Evolutionary conservation across 805 yeast species (phyloP), one percentile per base, ranked within the genome.

Genomic region (Lipomyces anomalus): DNA sequence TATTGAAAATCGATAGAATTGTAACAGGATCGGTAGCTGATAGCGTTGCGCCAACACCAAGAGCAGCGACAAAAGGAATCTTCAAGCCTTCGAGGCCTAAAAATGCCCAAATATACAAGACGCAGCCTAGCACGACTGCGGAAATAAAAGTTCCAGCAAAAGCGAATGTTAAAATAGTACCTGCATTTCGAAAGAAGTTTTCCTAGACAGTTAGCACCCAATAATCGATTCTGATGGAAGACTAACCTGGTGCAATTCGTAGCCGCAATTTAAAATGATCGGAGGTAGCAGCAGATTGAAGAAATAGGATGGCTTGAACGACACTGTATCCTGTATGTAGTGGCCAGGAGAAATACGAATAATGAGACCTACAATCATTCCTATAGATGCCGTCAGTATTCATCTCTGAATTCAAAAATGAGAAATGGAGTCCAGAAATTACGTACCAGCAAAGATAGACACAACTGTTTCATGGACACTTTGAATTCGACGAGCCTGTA

Each of bases 1-100:
- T 92, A 62, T 90, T 92, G 73, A 92, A 92, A 49, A 92, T 92
- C 11, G 97, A 88, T 56, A 92, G 69, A 59, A 92, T 90, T 1
- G 99, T 92, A 24, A 92, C 97, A 0, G 99, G 99, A 65, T 92
- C 99, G 1, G 99, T 92, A 18, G 99, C 99, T 2, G 95, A 86
- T 36, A 92, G 74, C 0, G 98, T 90, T 2, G 99, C 98, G 21
- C 98, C 99, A 16, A 92, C 95, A 0, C 96, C 90, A 45, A 92
- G 72, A 0, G 97, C 96, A 64, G 90, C 97, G n/a, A 92, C 95
- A 67, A 90, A 88, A 42, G 95, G 90, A 44, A 92, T 78, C 52
- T 80, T 69, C 33, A 92, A 78, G 35, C 90, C 86, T 61, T 92
- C 99, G 18, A 94, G 66, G 1, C 98, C 97, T 57, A 92, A 63